Base-by-base conservation (phyloP, 1,284 basidiomycete species). In the Ceratobasidium papillatum region DNA sequence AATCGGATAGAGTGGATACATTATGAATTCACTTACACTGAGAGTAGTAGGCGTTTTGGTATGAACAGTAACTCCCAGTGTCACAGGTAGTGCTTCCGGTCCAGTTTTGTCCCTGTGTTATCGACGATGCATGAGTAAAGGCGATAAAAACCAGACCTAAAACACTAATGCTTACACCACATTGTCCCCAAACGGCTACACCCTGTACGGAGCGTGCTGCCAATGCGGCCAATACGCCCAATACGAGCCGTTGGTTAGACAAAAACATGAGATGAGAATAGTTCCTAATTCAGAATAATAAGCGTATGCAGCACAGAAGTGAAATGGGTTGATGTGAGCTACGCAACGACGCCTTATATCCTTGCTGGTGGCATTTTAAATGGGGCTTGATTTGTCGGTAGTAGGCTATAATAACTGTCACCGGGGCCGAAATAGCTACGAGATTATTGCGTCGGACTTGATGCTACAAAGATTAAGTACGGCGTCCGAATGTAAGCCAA, bases 151-250 rank as follows among this genome's bases (percentile, higher is more conserved):
- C 43, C 4, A 12, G 25, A 5, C 34, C 1, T 36, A 14, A 3
- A 45, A 30, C 12, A 11, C 27, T 9, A 9, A 56, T 32, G 61
- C 72, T 51, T 41, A 76, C 75, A 30, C 75, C 75, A 38, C 75
- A 76, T 54, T 76, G 75, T 7, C 72, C 72, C 30, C 51, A 76
- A n/a, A 74, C 34, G 30, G 75, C 54, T n/a, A 74, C 62, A 41
- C 30, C 64, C 25, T 66, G 64, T 17, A 54, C 64, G 38, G 64
- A 52, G 22, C 47, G 64, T 4, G 19, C 49, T 30, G 49, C 47
- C 27, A 52, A 14, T n/a, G 64, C 64, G n/a, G 64, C 64, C 32
- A 66, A 2, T 5, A 38, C 49, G 64, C 64, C 25, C 64, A 66
- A 34, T 32, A 49, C 47, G 30, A 66, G 64, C 49, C 38, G 36